phyloP scores from a whole-genome alignment of 805 yeast species.

The Teunomyces barrocoloradensis region DNA sequence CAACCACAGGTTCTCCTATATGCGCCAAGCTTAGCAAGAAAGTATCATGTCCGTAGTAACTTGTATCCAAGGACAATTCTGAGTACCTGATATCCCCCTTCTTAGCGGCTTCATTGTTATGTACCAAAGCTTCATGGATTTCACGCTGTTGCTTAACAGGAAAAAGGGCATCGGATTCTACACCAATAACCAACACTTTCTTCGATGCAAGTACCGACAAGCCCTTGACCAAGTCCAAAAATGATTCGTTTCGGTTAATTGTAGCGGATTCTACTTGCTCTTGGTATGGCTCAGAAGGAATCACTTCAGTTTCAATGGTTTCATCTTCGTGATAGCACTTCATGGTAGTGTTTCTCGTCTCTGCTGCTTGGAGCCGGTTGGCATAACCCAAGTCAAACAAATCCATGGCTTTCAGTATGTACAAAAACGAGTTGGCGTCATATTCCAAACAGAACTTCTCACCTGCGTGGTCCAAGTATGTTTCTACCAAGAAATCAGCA shows the following conservation, averaged over 20 bases:
- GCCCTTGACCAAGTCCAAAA: conserved; percentile 64
- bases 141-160: conserved; percentile 95
- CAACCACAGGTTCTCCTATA: conserved; percentile 72
- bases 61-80: conserved; percentile 73
- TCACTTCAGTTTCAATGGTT: conserved; percentile 14
- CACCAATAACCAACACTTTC: conserved; percentile 79
- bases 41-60: conserved; percentile 90
- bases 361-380: conserved; percentile 44
- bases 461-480: conserved; percentile 92
- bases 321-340: conserved; percentile 10
- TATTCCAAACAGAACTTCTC: conserved; percentile 89
- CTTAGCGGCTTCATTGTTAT: conserved; percentile 18
- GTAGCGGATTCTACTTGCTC: conserved; percentile 49
- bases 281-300: conserved; percentile 52
- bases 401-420: conserved; percentile 93
- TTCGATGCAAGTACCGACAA: conserved; percentile 59
- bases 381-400: conserved; percentile 71
- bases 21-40: conserved; percentile 76
- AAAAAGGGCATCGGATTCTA: conserved; percentile 87
- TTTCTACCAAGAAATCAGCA: conserved; percentile 90
- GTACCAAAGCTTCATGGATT: conserved; percentile 57
- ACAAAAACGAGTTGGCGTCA: conserved; percentile 85
- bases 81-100: conserved; percentile 48
- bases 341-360: conserved; percentile 40
- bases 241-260: conserved; percentile 53